Base-by-base conservation (phyloP, 2,329 filamentous ascomycete genomes). In the Neofusicoccum kwambonambiense region DNA sequence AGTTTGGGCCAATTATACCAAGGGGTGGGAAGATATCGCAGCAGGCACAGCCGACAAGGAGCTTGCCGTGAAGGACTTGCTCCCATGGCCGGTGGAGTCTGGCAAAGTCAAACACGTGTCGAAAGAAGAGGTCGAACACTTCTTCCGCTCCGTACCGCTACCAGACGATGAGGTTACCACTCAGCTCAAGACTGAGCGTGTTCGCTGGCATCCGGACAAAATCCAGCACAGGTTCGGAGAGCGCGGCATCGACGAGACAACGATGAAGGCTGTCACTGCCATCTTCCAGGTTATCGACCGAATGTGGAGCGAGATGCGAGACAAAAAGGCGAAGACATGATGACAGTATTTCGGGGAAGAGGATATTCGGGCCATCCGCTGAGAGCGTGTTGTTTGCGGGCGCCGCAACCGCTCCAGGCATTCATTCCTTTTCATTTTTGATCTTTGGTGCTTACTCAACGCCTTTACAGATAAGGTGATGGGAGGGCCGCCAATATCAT, bases 151-250 rank as follows among this genome's bases (percentile, higher is more conserved):
- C 72, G 83, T 82, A n/a, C 82, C 82, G 6, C 65, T 67, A 9
- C 74, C 73, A 70, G 70, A 68, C 17, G 69, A 73, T 5, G 78
- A 81, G 65, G 64, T 86, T 19, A 62, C 78, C 13, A 80, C 83
- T 50, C 75, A 84, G 4, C 81, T 98, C 61, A 97, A 96, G 77
- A 81, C 87, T 4, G 95, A 99, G 80, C 87, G 95, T 60, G 89
- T 98, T 17, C 85, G 93, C 15, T 99, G 95, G 95, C 95, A 99
- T 80, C 95, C 95, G 3, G 95, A 99, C 79, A 99, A 98, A 82
- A 90, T 98, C 64, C 92, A 97, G 81, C 95, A 97, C 79, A 87
- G 88, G 62, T 89, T 96, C 66, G 91, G 92, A 3, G 80, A 86
- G 66, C 82, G 83, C 13, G 63, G 45, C 19, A 87, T 96, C 56